Percentiles rank a stretch among this genome's conserved stretches.
Conservation (phyloP, 495 filamentous ascomycete genomes). For the Eremomyces bilateralis region DNA sequence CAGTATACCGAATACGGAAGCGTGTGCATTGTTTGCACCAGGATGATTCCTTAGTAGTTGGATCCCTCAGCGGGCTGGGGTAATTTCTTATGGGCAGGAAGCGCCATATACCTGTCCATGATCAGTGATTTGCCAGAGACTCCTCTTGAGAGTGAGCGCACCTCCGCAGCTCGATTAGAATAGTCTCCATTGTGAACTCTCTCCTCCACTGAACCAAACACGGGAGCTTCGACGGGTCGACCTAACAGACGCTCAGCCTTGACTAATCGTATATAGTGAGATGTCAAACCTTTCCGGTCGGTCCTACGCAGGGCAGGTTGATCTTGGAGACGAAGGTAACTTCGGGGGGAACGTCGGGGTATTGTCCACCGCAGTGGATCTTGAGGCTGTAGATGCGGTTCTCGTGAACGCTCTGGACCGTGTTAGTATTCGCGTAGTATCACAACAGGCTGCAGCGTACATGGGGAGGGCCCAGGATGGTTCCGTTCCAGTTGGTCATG, state of each 20-base stretch:
- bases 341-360: conserved; percentile 70
- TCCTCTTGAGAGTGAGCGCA: conserved; percentile 12
- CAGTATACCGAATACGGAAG: too few species aligned
- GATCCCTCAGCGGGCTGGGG: conserved; percentile 73
- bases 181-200: conserved; percentile 80
- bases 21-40: too few species aligned
- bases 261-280: conserved; percentile 5
- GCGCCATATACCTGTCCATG: conserved; percentile 66
- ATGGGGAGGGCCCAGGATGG: conserved; percentile 89
- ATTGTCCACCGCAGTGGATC: conserved; percentile 82
- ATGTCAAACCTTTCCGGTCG: conserved; percentile 13
- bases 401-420: conserved; percentile 66
- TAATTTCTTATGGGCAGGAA: conserved; percentile 80
- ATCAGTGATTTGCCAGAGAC: conserved; percentile 6
- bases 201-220: conserved; percentile 77
- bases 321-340: conserved; percentile 83
- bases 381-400: conserved; percentile 97
- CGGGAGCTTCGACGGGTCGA: conserved; percentile 62
- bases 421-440: conserved; percentile 1
- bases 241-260: conserved; percentile 32
- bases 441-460: conserved; percentile 28
- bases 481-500: conserved; percentile 98
- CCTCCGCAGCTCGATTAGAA: conserved; percentile 75
- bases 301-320: conserved; percentile 85
- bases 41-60: too few species aligned